Conservation (phyloP, 768 basidiomycete species). For the Pleurotus giganteus region DNA sequence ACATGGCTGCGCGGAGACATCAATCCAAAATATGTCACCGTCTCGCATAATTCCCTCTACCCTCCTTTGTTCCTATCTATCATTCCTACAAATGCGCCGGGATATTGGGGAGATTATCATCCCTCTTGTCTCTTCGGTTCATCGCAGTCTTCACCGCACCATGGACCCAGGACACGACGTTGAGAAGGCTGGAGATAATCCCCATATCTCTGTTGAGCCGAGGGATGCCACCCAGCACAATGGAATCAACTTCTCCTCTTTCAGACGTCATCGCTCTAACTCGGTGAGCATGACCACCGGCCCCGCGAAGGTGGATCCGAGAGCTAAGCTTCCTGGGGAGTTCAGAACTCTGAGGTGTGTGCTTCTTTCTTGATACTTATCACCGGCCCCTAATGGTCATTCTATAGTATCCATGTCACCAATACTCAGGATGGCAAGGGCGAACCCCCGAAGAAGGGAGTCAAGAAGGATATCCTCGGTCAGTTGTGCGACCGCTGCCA, state of each 20-base stretch:
- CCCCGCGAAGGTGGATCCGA: conserved; percentile 14
- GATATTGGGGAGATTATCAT: not conserved
- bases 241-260: not conserved
- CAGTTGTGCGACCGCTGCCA: not conserved
- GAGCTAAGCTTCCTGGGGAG: conserved; percentile 19
- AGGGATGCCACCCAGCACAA: not conserved
- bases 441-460: conserved; percentile 1
- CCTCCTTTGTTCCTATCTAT: not conserved
- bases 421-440: conserved; percentile 21
- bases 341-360: conserved; percentile 23
- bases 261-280: not conserved
- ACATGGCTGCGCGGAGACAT: not conserved
- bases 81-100: not conserved
- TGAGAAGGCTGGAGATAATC: not conserved
- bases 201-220: conserved; percentile 1
- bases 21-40: not conserved
- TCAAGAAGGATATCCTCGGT: conserved; percentile 16
- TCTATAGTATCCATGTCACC: conserved; percentile 22
- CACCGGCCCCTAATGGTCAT: not conserved
- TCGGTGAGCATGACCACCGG: conserved; percentile 7
- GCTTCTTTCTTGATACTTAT: not conserved
- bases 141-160: not conserved
- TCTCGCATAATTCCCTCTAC: conserved; percentile 3
- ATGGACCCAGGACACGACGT: conserved; percentile 1
- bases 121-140: not conserved